Base-by-base conservation (phyloP, 148 eudicot genomes). In the Amaranthus cruentus region DNA sequence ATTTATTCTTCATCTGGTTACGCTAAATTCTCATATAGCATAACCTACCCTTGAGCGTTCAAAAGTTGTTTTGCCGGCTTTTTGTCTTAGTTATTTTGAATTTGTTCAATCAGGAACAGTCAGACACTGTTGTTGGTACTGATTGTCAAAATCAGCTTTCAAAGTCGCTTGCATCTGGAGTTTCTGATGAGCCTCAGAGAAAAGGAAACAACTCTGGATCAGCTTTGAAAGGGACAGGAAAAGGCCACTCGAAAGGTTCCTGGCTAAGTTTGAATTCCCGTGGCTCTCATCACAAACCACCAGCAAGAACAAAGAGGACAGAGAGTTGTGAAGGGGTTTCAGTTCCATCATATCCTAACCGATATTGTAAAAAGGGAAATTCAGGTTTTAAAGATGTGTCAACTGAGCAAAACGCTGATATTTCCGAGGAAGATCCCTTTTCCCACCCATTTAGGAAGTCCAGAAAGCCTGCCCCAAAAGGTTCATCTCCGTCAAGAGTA, bases 201-300 rank as follows among this genome's bases (percentile, higher is more conserved):
- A 79, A 72, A 66, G 74, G 71, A 15, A 62, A 28, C 57, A 47
- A 74, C 6, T 50, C 62, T 55, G 73, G 11, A 66, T 67, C 67
- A 21, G 82, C 62, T 47, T 48, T 55, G 69, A 54, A 48, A 8
- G 75, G 56, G n/a, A 52, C 75, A 48, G 80, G 64, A 60, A 82
- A 80, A 55, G 76, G 75, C 74, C 76, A 49, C 46, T 21, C 74
- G 14, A 72, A 81, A 54, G 82, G 81, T 63, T 61, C 81, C 49
- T 75, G 84, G 82, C 67, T 85, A 79, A 88, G 87, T 77, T 75
- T 87, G 79, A 87, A 78, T 77, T 83, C 88, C 9, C 79, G 21
- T 44, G 84, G 51, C 38, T 74, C 75, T 79, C 60, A 51, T 71
- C 13, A 38, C 49, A 12, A 65, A 4, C 72, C 56, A 74, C 74